A percentile compares a stretch with the other conserved stretches of the same genome.
phyloP scores from a whole-genome alignment of 225 moss, liverwort and hornwort species.

The Polytrichum formosum region DNA sequence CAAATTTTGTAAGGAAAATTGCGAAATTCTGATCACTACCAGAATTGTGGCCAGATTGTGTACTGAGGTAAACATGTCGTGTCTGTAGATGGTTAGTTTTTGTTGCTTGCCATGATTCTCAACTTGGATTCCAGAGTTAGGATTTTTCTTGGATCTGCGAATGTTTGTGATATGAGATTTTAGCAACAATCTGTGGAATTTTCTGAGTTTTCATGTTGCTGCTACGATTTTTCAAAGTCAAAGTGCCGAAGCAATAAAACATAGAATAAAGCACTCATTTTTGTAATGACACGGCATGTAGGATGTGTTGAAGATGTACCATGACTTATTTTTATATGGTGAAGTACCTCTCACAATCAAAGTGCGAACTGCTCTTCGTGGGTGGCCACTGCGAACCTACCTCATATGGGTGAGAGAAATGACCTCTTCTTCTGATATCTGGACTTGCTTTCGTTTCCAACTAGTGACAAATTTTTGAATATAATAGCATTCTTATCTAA shows the following conservation, averaged over 20 bases:
- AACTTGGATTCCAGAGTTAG: not conserved
- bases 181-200: not conserved
- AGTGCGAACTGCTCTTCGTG: constrained; percentile 51
- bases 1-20: not conserved
- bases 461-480: too few relatives aligned
- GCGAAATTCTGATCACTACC: not conserved
- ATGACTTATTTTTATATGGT: constrained; percentile 54
- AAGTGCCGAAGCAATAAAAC: too few relatives aligned
- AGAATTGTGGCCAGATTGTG: not conserved
- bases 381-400: constrained; percentile 34
- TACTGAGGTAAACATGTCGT: too few relatives aligned
- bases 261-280: not conserved
- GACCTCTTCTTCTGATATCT: not conserved
- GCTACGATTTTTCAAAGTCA: too few relatives aligned
- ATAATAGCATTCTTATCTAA: too few relatives aligned
- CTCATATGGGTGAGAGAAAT: constrained; percentile 35
- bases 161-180: not conserved
- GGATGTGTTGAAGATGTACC: constrained; percentile 19
- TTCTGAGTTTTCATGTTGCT: too few relatives aligned
- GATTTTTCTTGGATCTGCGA: not conserved
- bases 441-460: too few relatives aligned
- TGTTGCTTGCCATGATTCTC: not conserved
- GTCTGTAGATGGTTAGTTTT: too few relatives aligned
- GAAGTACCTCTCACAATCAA: constrained; percentile 55
- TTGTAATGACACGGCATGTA: not conserved